phyloP scores from a whole-genome alignment of 495 filamentous ascomycete species.

The Tuber umbilicatum region DNA sequence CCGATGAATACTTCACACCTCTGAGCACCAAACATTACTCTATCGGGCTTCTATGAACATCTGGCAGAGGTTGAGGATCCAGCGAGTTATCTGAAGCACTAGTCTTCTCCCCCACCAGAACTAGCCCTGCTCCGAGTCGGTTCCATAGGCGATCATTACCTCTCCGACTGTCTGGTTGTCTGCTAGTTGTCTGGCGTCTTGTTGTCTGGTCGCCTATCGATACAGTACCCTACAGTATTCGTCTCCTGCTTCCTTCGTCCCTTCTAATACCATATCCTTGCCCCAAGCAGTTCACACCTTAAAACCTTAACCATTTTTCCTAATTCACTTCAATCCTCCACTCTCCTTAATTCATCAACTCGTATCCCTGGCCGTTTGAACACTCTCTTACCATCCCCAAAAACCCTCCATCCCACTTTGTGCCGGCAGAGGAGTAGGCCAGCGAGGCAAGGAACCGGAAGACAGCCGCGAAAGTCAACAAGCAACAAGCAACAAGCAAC shows the following conservation, averaged over 20 bases:
- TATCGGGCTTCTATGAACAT: not conserved
- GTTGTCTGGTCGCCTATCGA: not conserved
- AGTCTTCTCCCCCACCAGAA: not conserved
- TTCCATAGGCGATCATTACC: not conserved
- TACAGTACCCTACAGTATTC: not conserved
- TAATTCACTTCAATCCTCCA: not conserved
- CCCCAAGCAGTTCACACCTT: not conserved
- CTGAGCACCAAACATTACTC: not conserved
- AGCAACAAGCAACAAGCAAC: not conserved
- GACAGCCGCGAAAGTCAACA: not conserved
- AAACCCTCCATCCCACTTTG: not conserved
- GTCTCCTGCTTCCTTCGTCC: not conserved
- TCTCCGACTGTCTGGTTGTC: not conserved
- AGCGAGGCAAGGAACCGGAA: not conserved
- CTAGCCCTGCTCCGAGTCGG: not conserved
- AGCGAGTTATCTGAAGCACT: not conserved
- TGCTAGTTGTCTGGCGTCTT: too few relatives aligned
- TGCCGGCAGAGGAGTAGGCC: not conserved
- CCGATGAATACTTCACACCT: not conserved
- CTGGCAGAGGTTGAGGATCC: not conserved
- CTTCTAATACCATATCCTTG: not conserved
- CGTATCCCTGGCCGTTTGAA: not conserved
- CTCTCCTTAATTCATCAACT: not conserved
- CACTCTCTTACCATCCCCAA: not conserved
- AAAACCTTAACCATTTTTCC: not conserved